phyloP scores from a whole-genome alignment of 805 yeast species.

The Ogataea glucozyma region DNA sequence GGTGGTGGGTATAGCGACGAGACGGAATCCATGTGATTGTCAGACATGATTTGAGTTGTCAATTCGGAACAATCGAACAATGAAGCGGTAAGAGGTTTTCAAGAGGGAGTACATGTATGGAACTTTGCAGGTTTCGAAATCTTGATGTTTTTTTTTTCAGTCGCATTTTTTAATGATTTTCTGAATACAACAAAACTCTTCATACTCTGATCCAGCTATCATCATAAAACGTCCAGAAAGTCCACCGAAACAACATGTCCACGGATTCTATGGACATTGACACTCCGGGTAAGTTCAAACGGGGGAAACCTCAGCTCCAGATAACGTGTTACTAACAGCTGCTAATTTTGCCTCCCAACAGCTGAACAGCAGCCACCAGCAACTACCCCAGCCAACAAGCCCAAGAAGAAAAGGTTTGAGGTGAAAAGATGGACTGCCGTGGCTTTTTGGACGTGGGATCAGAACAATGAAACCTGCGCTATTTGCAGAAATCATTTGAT shows the following conservation, averaged over 20 bases:
- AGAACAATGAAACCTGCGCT: conserved; percentile 81
- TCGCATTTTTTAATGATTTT: background rate
- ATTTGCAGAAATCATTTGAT: conserved; percentile 96
- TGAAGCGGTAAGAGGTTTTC: too few species aligned
- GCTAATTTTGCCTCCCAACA: background rate
- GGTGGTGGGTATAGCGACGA: conserved; percentile 93
- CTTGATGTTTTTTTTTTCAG: background rate
- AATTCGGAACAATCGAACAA: background rate
- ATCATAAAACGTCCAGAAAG: too few species aligned
- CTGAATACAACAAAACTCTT: too few species aligned
- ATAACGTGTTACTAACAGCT: conserved; percentile 10
- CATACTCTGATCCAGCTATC: too few species aligned
- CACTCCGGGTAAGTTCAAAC: conserved; percentile 21
- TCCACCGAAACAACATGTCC: conserved; percentile 11
- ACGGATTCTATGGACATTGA: conserved; percentile 30
- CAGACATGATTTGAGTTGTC: background rate
- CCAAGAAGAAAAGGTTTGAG: conserved; percentile 74
- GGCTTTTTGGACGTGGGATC: conserved; percentile 99
- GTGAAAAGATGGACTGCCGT: conserved; percentile 99
- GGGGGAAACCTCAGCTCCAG: background rate
- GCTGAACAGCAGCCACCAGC: conserved; percentile 8
- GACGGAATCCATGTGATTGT: conserved; percentile 21
- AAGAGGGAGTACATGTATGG: too few species aligned
- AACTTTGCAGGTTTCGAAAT: too few species aligned
- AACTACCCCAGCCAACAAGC: conserved; percentile 25